Evolutionary conservation across 371 early-diverging fungal species (phyloP).

Genomic region (Mortierella sp.): DNA sequence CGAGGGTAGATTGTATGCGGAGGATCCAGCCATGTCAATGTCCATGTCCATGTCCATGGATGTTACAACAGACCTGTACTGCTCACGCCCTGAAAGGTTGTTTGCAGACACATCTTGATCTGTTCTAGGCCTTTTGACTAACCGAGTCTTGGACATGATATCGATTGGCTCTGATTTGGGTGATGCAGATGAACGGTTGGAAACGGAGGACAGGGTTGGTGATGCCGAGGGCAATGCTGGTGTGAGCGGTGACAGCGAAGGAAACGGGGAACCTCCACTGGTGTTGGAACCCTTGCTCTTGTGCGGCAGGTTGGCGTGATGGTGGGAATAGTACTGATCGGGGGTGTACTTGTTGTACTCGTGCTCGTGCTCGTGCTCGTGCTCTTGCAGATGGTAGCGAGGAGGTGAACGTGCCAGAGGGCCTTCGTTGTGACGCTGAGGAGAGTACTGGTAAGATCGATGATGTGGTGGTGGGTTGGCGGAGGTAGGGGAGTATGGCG

Average conservation of each 20-base stretch:
- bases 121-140: not conserved
- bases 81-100: not conserved
- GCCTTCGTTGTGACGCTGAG: constrained; percentile 2
- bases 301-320: not conserved
- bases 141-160: constrained; percentile 11
- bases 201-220: constrained; percentile 14
- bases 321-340: constrained; percentile 4
- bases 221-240: constrained; percentile 7
- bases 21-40: not conserved
- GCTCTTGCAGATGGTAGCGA: constrained; percentile 9
- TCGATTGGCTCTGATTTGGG: constrained; percentile 16
- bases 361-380: constrained; percentile 5
- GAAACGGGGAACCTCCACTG: not conserved
- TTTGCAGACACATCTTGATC: not conserved
- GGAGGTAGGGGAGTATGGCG: too few species aligned
- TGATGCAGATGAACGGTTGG: constrained; percentile 22
- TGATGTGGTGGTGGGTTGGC: too few species aligned
- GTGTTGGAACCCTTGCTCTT: too few species aligned
- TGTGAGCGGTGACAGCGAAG: constrained; percentile 1
- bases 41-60: not conserved
- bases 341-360: constrained; percentile 3
- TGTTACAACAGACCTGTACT: not conserved
- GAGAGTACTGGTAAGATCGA: constrained; percentile 1
- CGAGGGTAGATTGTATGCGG: constrained; percentile 10
- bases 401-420: not conserved